Conservation (phyloP, 1,284 basidiomycete genomes). For the Leccinum pachyderme region DNA sequence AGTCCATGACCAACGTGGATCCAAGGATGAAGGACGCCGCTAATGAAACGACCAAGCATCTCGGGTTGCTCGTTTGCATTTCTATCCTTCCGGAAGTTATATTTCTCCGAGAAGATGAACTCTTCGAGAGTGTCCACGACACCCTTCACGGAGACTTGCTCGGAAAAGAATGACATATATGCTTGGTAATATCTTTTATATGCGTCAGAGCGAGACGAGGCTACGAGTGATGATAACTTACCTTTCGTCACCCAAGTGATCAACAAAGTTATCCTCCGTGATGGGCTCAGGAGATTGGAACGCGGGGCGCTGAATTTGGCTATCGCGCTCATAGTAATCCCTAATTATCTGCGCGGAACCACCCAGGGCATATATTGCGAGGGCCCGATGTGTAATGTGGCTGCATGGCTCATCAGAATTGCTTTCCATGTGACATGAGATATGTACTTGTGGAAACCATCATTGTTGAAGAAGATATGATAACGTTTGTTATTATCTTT, state of each 20-base stretch:
- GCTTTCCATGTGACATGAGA: neutral
- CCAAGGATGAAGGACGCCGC: conserved; percentile 24
- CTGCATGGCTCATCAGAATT: conserved; percentile 20
- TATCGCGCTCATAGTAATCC: conserved; percentile 38
- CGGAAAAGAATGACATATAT: conserved; percentile 58
- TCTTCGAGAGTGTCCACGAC: conserved; percentile 46
- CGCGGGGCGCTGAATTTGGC: conserved; percentile 30
- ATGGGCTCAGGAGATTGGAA: conserved; percentile 40
- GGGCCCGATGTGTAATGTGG: conserved; percentile 43
- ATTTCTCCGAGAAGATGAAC: conserved; percentile 54
- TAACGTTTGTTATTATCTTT: conserved; percentile 28
- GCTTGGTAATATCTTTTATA: conserved; percentile 51
- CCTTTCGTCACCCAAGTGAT: conserved; percentile 44
- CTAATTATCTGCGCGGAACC: conserved; percentile 36
- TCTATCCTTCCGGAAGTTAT: conserved; percentile 40
- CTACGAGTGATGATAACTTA: conserved; percentile 15
- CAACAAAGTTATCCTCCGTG: conserved; percentile 39
- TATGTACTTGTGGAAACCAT: conserved; percentile 29
- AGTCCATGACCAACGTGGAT: conserved; percentile 32
- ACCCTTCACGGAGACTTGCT: conserved; percentile 43
- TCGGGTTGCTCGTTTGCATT: conserved; percentile 19
- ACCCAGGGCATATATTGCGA: conserved; percentile 44
- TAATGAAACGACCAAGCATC: conserved; percentile 29
- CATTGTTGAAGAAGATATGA: conserved; percentile 29
- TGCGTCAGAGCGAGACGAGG: neutral